Percentiles rank a stretch among this genome's conserved stretches.
Evolutionary conservation across 2,329 filamentous ascomycete species (phyloP).

Genomic region (Aspergillus pseudonomiae): DNA sequence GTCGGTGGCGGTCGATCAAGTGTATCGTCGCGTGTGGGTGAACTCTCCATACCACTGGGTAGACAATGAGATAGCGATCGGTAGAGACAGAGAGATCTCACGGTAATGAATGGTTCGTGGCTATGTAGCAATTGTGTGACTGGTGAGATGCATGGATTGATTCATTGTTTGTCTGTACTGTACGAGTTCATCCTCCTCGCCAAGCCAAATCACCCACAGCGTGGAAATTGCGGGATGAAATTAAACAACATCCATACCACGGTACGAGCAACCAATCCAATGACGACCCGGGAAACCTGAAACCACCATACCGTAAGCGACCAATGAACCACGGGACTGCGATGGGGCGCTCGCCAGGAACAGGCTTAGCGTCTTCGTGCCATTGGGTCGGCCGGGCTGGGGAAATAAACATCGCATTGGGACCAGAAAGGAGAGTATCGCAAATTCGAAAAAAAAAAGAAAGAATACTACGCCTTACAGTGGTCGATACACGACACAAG

Average conservation of each 20-base stretch:
- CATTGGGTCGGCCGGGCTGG: not conserved
- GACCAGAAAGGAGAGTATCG: not conserved
- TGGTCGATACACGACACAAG: too few relatives aligned
- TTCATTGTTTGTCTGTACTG: too few relatives aligned
- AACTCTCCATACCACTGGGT: not conserved
- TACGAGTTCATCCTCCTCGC: too few relatives aligned
- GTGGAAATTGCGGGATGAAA: not conserved
- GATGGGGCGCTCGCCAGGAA: conserved; percentile 31
- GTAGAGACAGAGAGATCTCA: too few relatives aligned
- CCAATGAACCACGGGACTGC: conserved; percentile 11
- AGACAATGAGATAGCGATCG: too few relatives aligned
- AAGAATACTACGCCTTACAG: not conserved
- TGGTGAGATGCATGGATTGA: too few relatives aligned
- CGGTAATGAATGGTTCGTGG: too few relatives aligned
- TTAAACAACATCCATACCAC: not conserved
- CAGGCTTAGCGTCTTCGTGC: conserved; percentile 29
- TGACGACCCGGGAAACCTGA: not conserved
- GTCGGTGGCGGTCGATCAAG: not conserved
- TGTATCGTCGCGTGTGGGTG: not conserved
- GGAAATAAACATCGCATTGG: not conserved
- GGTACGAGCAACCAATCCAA: not conserved
- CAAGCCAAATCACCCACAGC: too few relatives aligned
- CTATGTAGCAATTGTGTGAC: not conserved
- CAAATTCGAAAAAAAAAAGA: not conserved
- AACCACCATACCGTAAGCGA: conserved; percentile 2